phyloP scores from a whole-genome alignment of 139 green algal species.

The Edaphochlamys debaryana region DNA sequence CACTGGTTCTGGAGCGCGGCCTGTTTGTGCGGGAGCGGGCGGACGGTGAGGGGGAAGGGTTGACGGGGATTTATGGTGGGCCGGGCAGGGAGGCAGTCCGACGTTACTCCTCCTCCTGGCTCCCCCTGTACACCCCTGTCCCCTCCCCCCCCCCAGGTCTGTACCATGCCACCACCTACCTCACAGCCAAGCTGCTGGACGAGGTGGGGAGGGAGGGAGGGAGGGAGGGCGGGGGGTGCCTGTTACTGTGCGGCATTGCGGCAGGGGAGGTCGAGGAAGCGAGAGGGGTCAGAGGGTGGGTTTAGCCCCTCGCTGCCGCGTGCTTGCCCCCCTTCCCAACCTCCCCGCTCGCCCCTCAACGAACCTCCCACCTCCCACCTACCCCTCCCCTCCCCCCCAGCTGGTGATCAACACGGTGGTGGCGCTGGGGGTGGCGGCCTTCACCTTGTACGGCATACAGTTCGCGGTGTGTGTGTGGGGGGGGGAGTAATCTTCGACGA shows the following conservation, averaged over 20 bases:
- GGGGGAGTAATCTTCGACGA: too few species aligned
- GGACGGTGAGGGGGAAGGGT: neutral
- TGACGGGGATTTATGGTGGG: neutral
- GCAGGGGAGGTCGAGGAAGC: too few species aligned
- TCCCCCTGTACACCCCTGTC: neutral
- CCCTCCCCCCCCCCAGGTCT: too few species aligned
- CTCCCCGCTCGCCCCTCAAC: too few species aligned
- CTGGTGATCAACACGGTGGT: conserved; percentile 50
- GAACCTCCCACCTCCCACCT: too few species aligned
- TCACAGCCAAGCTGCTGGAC: conserved; percentile 10
- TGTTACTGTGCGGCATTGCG: too few species aligned
- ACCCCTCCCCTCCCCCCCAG: conserved; percentile 22
- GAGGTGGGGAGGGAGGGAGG: too few species aligned
- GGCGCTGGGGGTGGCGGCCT: conserved; percentile 28
- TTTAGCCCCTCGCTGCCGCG: too few species aligned
- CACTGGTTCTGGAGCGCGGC: neutral
- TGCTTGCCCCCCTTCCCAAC: too few species aligned
- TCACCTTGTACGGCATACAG: conserved; percentile 47
- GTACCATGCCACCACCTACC: neutral
- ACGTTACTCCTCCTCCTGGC: neutral
- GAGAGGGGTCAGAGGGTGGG: too few species aligned
- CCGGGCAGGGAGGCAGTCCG: neutral
- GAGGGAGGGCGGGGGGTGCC: too few species aligned
- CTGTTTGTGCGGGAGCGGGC: neutral
- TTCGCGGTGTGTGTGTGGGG: too few species aligned